Percentiles rank a stretch among this genome's conserved stretches.
Evolutionary conservation across 352 stramenopile genomes (phyloP).

Genomic region (Globisporangium recalcitrans): DNA sequence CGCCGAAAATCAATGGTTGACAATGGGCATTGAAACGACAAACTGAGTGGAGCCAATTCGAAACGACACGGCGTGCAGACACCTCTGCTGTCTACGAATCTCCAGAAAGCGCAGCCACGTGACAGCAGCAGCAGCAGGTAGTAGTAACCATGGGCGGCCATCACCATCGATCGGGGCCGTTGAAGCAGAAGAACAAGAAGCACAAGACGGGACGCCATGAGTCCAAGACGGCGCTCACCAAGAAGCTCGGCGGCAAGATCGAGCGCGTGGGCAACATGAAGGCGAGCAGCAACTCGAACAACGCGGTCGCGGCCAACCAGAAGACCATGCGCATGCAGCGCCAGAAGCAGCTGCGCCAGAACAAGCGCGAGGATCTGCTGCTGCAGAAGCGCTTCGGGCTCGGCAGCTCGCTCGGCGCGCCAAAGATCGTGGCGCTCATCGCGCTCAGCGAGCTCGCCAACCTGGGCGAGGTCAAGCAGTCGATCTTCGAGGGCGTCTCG

Average conservation of each 20-base stretch:
- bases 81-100: background rate
- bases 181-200: constrained; percentile 92
- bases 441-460: constrained; percentile 65
- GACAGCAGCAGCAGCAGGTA: background rate
- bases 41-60: constrained; percentile 8
- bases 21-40: too few species aligned
- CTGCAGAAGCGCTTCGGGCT: constrained; percentile 79
- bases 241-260: constrained; percentile 70
- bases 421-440: constrained; percentile 86
- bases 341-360: constrained; percentile 77
- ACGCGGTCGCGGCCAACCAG: constrained; percentile 51
- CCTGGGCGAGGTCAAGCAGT: constrained; percentile 54
- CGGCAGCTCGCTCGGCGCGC: constrained; percentile 57
- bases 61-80: constrained; percentile 11
- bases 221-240: constrained; percentile 71
- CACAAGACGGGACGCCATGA: constrained; percentile 85
- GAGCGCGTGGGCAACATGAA: constrained; percentile 40
- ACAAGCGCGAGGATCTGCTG: constrained; percentile 84
- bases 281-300: constrained; percentile 37
- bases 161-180: constrained; percentile 81
- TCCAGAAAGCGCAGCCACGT: too few species aligned
- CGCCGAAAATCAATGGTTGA: constrained; percentile 10
- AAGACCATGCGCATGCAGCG: constrained; percentile 76
- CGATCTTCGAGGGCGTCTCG: constrained; percentile 54
- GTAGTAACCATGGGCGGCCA: constrained; percentile 51